These are phyloP conservation scores for Coix lacrymajobi DNA, from an alignment of 176 grass and related monocot genomes.

Conservation along the genomic window DNA sequence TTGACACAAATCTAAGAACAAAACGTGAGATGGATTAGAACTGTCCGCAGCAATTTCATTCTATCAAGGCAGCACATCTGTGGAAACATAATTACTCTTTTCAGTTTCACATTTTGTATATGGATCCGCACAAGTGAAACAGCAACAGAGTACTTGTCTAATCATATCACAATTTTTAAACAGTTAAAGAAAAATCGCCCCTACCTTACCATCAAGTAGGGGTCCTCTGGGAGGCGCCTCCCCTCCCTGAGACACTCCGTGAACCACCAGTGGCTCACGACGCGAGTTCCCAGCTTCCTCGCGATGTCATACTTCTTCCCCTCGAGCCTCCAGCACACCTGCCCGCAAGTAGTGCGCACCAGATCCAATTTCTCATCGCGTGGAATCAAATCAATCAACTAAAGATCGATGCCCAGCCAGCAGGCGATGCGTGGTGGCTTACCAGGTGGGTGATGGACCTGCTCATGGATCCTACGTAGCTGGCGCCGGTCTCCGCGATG, in stretches of 20 bases:
- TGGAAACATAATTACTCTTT: neutral
- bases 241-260: slow-evolving; percentile 61
- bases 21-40: neutral
- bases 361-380: neutral
- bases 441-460: slow-evolving; percentile 89
- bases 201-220: slow-evolving; percentile 74
- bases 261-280: slow-evolving; percentile 83
- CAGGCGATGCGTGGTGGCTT: neutral
- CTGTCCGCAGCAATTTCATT: neutral
- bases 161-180: neutral
- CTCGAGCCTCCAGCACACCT: slow-evolving; percentile 90
- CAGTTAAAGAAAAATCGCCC: neutral
- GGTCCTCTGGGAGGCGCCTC: slow-evolving; percentile 59
- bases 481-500: slow-evolving; percentile 72
- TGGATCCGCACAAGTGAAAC: neutral
- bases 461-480: slow-evolving; percentile 74
- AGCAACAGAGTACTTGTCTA: neutral
- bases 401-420: neutral
- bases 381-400: neutral
- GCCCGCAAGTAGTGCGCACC: slow-evolving; percentile 1
- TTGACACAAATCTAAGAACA: neutral
- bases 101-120: neutral
- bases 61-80: neutral
- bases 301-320: slow-evolving; percentile 83
- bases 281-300: slow-evolving; percentile 36